Evolutionary conservation across 2,329 filamentous ascomycete species (phyloP).

Genomic region (Plenodomus biglobosus): DNA sequence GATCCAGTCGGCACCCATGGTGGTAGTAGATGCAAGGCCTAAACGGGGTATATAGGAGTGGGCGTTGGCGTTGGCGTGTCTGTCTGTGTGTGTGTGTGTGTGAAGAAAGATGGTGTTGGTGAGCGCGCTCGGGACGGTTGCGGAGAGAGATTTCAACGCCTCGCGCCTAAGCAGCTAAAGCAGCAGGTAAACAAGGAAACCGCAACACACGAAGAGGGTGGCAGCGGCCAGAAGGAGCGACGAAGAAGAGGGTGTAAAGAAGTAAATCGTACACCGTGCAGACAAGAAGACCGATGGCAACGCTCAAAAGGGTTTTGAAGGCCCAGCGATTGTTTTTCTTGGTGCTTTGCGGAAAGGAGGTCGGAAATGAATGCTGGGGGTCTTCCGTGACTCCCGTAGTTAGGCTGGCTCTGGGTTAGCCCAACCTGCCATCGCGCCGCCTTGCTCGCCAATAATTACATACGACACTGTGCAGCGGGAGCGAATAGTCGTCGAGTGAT

Average conservation of each 20-base stretch:
- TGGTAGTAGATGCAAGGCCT: slow-evolving; percentile 14
- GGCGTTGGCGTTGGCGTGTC: no score
- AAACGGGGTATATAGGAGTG: no score
- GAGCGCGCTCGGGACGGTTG: slow-evolving; percentile 4
- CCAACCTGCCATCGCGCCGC: slow-evolving; percentile 6
- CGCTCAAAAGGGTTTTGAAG: slow-evolving; percentile 24
- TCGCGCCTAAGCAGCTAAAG: slow-evolving; percentile 14
- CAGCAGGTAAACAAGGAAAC: slow-evolving; percentile 15
- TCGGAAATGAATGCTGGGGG: slow-evolving; percentile 39
- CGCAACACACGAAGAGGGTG: slow-evolving; percentile 19
- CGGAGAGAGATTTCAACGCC: slow-evolving; percentile 6
- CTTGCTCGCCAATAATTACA: slow-evolving; percentile 20
- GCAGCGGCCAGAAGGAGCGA: slow-evolving; percentile 40
- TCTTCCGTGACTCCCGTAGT: slow-evolving; percentile 34
- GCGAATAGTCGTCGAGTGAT: slow-evolving; percentile 15
- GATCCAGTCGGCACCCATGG: slow-evolving; percentile 58
- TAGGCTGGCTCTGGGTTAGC: slow-evolving; percentile 10
- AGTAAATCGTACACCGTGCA: slow-evolving; percentile 23
- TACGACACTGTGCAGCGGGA: slow-evolving; percentile 24
- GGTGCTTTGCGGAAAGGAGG: slow-evolving; percentile 36
- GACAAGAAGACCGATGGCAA: slow-evolving; percentile 13
- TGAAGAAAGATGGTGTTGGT: slow-evolving; percentile 4
- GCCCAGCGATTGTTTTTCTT: slow-evolving; percentile 29
- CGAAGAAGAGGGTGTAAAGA: slow-evolving; percentile 28
- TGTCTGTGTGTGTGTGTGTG: slow-evolving; percentile 5